Evolutionary conservation across 805 yeast genomes (phyloP).

Genomic region (Spathaspora hagerdaliae): DNA sequence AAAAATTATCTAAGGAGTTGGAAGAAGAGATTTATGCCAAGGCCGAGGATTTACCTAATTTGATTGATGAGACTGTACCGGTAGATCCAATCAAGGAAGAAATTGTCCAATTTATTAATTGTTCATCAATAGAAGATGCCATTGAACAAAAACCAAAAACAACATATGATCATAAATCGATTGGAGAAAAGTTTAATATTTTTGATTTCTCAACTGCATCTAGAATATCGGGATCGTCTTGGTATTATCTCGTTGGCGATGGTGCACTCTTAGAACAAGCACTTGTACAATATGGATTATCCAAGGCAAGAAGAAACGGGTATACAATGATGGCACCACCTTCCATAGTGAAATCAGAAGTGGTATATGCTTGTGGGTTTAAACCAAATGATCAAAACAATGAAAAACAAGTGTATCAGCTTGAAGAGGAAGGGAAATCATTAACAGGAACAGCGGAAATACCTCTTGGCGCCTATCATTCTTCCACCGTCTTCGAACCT

Average conservation of each 20-base stretch:
- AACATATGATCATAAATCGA: constrained; percentile 57
- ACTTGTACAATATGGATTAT: constrained; percentile 70
- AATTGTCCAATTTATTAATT: constrained; percentile 52
- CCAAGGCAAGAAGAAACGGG: constrained; percentile 61
- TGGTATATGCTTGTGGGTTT: constrained; percentile 89
- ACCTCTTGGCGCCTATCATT: constrained; percentile 77
- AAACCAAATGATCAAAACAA: constrained; percentile 85
- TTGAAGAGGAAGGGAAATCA: constrained; percentile 54
- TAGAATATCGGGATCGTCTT: constrained; percentile 74
- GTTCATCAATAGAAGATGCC: constrained; percentile 27
- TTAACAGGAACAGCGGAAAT: constrained; percentile 95
- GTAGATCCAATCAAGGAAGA: constrained; percentile 35
- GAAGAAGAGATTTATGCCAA: constrained; percentile 34
- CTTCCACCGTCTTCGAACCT: constrained; percentile 44
- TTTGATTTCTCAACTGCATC: constrained; percentile 74
- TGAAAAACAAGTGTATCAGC: constrained; percentile 78
- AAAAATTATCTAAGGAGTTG: constrained; percentile 17
- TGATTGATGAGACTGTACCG: constrained; percentile 47
- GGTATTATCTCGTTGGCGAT: constrained; percentile 80
- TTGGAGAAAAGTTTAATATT: constrained; percentile 65
- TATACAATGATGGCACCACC: constrained; percentile 80
- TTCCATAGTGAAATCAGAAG: constrained; percentile 71
- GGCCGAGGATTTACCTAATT: constrained; percentile 61
- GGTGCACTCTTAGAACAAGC: constrained; percentile 92
- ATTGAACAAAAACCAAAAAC: constrained; percentile 3